Conservation (phyloP, 2,329 filamentous ascomycete species). For the Calonectria henricotiae region DNA sequence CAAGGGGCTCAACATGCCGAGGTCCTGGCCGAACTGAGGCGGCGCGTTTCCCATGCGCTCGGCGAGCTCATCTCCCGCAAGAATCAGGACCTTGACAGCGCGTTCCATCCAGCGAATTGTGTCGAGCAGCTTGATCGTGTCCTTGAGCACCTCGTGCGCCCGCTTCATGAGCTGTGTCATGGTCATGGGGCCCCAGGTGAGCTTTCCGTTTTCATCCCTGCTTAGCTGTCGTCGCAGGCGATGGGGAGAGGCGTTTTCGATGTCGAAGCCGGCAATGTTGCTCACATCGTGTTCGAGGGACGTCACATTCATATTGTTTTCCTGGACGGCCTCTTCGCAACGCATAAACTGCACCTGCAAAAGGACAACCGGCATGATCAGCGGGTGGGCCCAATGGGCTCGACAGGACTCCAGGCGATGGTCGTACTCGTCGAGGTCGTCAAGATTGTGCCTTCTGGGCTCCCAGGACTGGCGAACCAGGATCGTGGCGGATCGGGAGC, state of each 20-base stretch:
- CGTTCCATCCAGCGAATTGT: constrained; percentile 67
- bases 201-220: constrained; percentile 48
- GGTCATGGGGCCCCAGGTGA: constrained; percentile 60
- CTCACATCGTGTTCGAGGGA: constrained; percentile 63
- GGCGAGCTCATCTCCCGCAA: constrained; percentile 63
- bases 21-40: constrained; percentile 44
- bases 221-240: constrained; percentile 48
- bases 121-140: constrained; percentile 64
- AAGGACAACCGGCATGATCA: constrained; percentile 64
- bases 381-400: constrained; percentile 64
- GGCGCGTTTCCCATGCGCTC: constrained; percentile 50
- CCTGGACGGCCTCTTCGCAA: constrained; percentile 63
- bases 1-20: constrained; percentile 51
- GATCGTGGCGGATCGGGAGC: constrained; percentile 59
- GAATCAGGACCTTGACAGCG: constrained; percentile 62
- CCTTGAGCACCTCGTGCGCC: constrained; percentile 64
- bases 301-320: constrained; percentile 63
- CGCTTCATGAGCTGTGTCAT: constrained; percentile 67
- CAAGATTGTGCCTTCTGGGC: constrained; percentile 60
- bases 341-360: constrained; percentile 65
- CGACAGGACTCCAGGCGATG: constrained; percentile 63
- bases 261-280: constrained; percentile 61
- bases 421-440: constrained; percentile 65
- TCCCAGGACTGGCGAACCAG: constrained; percentile 64
- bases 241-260: constrained; percentile 50